Percentiles rank a stretch among this genome's conserved stretches.
Evolutionary conservation across 345 rosid genomes (phyloP).

Genomic region (Corchorus capsularis): DNA sequence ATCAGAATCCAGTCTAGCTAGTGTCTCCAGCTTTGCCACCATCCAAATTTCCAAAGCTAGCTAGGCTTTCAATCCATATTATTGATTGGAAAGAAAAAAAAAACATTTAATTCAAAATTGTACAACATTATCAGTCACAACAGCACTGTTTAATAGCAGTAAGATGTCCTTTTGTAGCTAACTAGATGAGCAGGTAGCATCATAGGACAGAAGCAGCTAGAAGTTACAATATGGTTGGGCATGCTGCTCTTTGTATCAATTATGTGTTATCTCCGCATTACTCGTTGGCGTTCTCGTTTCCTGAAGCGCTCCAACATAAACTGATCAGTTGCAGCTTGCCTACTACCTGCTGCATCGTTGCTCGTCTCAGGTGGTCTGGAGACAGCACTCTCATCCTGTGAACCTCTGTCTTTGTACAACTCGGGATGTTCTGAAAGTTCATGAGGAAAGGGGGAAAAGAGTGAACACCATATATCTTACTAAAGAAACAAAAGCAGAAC

Average conservation of each 20-base stretch:
- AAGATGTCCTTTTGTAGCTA: background rate
- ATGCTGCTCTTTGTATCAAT: background rate
- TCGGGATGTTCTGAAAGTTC: slow-evolving; percentile 83
- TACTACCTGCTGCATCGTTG: slow-evolving; percentile 58
- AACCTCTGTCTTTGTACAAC: slow-evolving; percentile 72
- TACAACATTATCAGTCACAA: background rate
- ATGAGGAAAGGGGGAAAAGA: background rate
- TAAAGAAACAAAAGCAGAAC: background rate
- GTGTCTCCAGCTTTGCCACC: background rate
- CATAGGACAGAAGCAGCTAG: background rate
- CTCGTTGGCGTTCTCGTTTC: slow-evolving; percentile 92
- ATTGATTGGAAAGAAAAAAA: too few species aligned
- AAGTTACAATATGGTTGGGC: background rate
- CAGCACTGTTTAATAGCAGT: background rate
- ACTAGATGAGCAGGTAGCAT: background rate
- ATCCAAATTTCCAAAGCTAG: background rate
- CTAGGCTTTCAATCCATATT: too few species aligned
- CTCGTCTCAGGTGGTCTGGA: slow-evolving; percentile 51
- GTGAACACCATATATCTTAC: background rate
- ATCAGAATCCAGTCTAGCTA: background rate
- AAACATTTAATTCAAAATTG: background rate
- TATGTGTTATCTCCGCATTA: slow-evolving; percentile 67
- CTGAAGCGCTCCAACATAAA: slow-evolving; percentile 90
- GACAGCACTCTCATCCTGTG: slow-evolving; percentile 51
- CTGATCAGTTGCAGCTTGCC: slow-evolving; percentile 97